phyloP scores from a whole-genome alignment of 2,329 filamentous ascomycete species.

The Neofusicoccum parvum region DNA sequence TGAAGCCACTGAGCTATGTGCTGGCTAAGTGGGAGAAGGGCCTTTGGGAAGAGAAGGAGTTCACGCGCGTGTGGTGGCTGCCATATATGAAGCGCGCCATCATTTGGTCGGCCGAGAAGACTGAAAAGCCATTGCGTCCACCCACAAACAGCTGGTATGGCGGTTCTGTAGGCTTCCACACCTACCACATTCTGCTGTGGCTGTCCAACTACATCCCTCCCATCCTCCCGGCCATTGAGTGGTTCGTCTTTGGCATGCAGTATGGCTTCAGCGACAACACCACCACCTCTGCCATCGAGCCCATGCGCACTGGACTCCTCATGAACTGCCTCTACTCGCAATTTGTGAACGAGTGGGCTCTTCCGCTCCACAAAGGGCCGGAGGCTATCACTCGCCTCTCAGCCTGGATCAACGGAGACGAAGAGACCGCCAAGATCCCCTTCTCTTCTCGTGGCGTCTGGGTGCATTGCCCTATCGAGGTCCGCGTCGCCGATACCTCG shows the following conservation, averaged over 20 bases:
- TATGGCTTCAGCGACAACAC: slow-evolving; percentile 81
- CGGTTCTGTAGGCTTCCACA: slow-evolving; percentile 76
- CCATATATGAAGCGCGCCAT: slow-evolving; percentile 88
- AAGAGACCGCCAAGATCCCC: slow-evolving; percentile 70
- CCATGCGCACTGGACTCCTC: slow-evolving; percentile 76
- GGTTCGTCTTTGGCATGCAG: slow-evolving; percentile 97
- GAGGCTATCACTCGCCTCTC: slow-evolving; percentile 82
- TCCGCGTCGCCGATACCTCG: slow-evolving; percentile 77
- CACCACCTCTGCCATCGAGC: slow-evolving; percentile 74
- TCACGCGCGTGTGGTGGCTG: slow-evolving; percentile 96
- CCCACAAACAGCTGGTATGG: slow-evolving; percentile 78
- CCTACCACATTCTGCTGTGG: slow-evolving; percentile 90
- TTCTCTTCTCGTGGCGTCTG: slow-evolving; percentile 78
- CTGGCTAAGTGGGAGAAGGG: slow-evolving; percentile 70
- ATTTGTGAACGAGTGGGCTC: slow-evolving; percentile 97
- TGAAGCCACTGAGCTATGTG: slow-evolving; percentile 70
- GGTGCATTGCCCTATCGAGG: slow-evolving; percentile 88
- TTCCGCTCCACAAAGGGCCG: slow-evolving; percentile 82
- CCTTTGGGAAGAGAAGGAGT: slow-evolving; percentile 84
- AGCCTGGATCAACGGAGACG: slow-evolving; percentile 82
- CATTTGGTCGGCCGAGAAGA: slow-evolving; percentile 85
- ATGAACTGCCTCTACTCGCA: slow-evolving; percentile 99
- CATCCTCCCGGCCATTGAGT: slow-evolving; percentile 85
- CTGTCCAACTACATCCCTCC: slow-evolving; percentile 75
- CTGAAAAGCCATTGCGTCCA: slow-evolving; percentile 60